Conservation (phyloP, 2,329 filamentous ascomycete species). For the Fusarium incarnatum region DNA sequence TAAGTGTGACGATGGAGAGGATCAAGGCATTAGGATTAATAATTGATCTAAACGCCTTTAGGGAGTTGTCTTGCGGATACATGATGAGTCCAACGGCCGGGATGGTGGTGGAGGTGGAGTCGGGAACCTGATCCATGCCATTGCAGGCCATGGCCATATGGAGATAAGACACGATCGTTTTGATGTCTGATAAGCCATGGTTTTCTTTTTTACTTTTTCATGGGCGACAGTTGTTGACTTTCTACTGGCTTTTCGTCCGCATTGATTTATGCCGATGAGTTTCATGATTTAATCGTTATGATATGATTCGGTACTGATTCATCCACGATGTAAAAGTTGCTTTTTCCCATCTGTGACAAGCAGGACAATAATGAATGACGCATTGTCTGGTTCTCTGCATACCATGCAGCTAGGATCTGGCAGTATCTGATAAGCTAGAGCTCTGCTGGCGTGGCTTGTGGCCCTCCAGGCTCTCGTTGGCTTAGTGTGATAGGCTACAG, state of each 20-base stretch:
- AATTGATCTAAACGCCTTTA: conserved; percentile 29
- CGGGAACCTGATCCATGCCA: conserved; percentile 11
- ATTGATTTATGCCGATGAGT: neutral
- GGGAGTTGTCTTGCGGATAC: conserved; percentile 29
- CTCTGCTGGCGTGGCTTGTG: conserved; percentile 25
- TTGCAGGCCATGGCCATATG: neutral
- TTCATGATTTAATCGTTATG: neutral
- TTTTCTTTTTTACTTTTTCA: neutral
- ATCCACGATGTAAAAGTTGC: conserved; percentile 10
- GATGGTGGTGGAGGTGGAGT: conserved; percentile 40
- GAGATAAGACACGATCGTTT: conserved; percentile 29
- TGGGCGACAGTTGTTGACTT: conserved; percentile 2
- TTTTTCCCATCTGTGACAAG: conserved; percentile 2
- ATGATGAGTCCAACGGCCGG: conserved; percentile 40
- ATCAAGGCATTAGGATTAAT: conserved; percentile 34
- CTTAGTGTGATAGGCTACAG: conserved; percentile 13
- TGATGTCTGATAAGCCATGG: neutral
- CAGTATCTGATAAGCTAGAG: conserved; percentile 39
- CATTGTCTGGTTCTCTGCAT: conserved; percentile 20
- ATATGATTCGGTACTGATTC: neutral
- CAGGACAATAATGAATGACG: conserved; percentile 36
- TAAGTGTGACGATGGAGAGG: conserved; percentile 38
- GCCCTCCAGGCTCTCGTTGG: conserved; percentile 1
- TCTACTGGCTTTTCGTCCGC: neutral
- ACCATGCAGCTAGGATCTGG: conserved; percentile 34